Evolutionary conservation across 176 grass and related monocot species (phyloP), one percentile per base, ranked within the genome.

Genomic region (Bromus sterilis): DNA sequence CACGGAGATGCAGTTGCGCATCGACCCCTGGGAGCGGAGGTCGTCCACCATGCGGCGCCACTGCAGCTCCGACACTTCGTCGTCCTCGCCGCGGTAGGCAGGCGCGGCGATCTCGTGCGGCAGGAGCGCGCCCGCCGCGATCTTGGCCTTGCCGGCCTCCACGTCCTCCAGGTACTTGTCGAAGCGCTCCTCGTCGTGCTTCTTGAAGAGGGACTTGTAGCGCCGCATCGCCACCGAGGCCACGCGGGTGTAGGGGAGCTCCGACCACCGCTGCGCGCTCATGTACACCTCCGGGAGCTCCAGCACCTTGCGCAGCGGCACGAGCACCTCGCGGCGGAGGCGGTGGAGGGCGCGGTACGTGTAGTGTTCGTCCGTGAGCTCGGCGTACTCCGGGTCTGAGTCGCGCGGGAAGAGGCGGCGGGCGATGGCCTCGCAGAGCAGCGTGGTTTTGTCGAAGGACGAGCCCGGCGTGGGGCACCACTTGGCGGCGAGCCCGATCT

Each of bases 401-500:
- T 78, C 78, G 16, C 79, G 85, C 21, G 86, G 82, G 36, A 91
- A 91, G 56, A 91, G 59, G 69, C 89, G 79, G 39, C 83, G 67
- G 2, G 86, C 86, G 44, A 92, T 85, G 18, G 91, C 84, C 84
- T 93, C 88, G 37, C 88, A 90, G 60, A 93, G 72, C 65, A 93
- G 87, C 16, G 81, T 90, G 42, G 87, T 21, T 32, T 72, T 81
- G 56, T 74, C 71, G 28, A n/a, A 74, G 29, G 44, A 94, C 44
- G 89, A 89, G 59, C 85, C 77, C 66, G 31, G 90, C 63, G 36
- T 80, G 42, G 86, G 92, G 74, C 92, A 94, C 92, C 89, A 94
- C 76, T 89, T 94, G 53, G 89, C 86, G 32, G 89, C 92, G 71
- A 94, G 86, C 26, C 70, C 72, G 33, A 94, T 49, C 44, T 76